Evolutionary conservation across 371 early-diverging fungal genomes (phyloP), one percentile per base, ranked within the genome.

Genomic region (Mortierella sp.): DNA sequence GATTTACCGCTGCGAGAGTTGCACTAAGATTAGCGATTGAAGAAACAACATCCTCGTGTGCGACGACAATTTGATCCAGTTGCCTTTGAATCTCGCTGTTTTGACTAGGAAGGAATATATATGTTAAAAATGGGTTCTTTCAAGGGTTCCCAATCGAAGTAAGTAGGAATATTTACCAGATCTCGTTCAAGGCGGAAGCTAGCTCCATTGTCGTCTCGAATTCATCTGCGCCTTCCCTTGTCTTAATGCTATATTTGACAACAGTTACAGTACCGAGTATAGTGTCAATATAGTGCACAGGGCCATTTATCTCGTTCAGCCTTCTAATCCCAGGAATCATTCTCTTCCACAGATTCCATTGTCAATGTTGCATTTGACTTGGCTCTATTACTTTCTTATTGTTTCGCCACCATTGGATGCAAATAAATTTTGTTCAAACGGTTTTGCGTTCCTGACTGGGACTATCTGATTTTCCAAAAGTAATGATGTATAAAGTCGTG

Each of bases 401-500:
- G 64, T 55, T 10, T 79, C 79, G 17, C 47, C 47, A 43, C 51
- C 65, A 59, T 63, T 70, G n/a, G 74, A 6, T 7, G 42, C 26
- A 22, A 73, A 70, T 34, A 79, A 47, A 35, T 64, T 69, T 40
- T 69, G 73, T 32, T 79, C 79, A 56, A 66, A 69, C 19, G 70
- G 37, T 29, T 73, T 74, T 13, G 79, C 79, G 22, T 67, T 59
- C 47, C 79, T 69, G 67, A 74, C 58, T 42, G 79, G 74, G 1
- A 79, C 69, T 12, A 64, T 60, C 34, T 69, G 73, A 58, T 73
- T 79, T 57, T 79, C 79, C 26, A 79, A 70, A 0, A 79, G 56
- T 19, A 79, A 47, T 56, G 79, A 47, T 26, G 70, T 69, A 35
- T 73, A 79, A 9, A 79, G 63, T 12, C 79, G 79, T n/a, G 79